phyloP scores from a whole-genome alignment of 2,329 filamentous ascomycete species.

The Fonsecaea multimorphosa region DNA sequence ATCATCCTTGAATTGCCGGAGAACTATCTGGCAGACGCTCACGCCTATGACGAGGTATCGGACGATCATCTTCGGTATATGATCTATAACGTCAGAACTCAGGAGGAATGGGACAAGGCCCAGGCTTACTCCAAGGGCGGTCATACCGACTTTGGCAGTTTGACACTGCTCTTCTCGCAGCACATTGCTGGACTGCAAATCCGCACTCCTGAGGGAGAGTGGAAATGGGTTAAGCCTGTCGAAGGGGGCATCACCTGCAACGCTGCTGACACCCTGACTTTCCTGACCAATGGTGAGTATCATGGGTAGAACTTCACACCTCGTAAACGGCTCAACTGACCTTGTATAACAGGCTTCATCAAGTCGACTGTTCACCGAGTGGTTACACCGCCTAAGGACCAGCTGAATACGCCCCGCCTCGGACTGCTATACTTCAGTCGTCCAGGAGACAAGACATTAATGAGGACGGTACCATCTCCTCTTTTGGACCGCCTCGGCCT shows the following conservation, averaged over 20 bases:
- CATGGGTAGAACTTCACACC: not conserved
- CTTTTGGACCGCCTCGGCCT: slow-evolving; percentile 48
- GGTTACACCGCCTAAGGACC: slow-evolving; percentile 56
- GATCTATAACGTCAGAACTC: slow-evolving; percentile 59
- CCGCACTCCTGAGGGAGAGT: slow-evolving; percentile 54
- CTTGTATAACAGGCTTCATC: slow-evolving; percentile 36
- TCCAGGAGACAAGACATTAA: slow-evolving; percentile 55
- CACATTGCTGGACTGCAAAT: slow-evolving; percentile 61
- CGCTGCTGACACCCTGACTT: slow-evolving; percentile 55
- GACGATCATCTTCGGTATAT: slow-evolving; percentile 68
- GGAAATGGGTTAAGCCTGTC: slow-evolving; percentile 62
- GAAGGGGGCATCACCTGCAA: slow-evolving; percentile 60
- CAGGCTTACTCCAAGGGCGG: slow-evolving; percentile 55
- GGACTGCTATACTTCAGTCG: slow-evolving; percentile 63
- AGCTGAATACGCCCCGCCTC: slow-evolving; percentile 53
- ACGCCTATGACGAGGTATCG: slow-evolving; percentile 62
- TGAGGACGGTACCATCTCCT: slow-evolving; percentile 49
- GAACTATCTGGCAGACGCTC: slow-evolving; percentile 62
- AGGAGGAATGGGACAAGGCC: slow-evolving; percentile 54
- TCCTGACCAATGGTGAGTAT: slow-evolving; percentile 46
- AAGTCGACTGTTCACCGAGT: slow-evolving; percentile 57
- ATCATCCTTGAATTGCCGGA: slow-evolving; percentile 60
- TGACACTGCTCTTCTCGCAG: slow-evolving; percentile 64
- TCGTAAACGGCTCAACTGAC: not conserved
- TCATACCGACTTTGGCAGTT: slow-evolving; percentile 64